These are phyloP conservation scores for Aspergillus panamensis DNA, from an alignment of 495 filamentous ascomycete genomes.

Conservation along the genomic window DNA sequence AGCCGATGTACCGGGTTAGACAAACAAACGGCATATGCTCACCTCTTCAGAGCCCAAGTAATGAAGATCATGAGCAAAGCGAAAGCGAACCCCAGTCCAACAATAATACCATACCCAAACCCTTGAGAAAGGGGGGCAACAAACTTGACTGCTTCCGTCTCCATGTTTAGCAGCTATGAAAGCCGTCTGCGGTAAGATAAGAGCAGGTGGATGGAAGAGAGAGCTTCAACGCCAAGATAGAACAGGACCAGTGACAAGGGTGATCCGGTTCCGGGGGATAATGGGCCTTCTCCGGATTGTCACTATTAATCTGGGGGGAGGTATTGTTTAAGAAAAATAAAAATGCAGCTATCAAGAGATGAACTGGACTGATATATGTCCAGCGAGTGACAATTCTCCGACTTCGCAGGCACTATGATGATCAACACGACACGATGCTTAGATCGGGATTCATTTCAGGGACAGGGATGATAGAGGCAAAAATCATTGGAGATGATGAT, in stretches of 20 bases:
- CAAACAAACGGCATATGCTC: background rate
- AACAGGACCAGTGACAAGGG: background rate
- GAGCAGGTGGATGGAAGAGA: background rate
- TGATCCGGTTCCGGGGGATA: background rate
- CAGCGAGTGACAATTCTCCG: background rate
- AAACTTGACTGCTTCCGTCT: constrained; percentile 27
- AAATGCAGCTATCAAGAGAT: background rate
- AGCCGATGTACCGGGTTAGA: background rate
- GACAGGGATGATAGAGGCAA: constrained; percentile 2
- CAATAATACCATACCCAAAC: constrained; percentile 80
- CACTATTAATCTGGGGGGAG: background rate
- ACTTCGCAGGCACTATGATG: constrained; percentile 6
- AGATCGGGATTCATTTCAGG: background rate
- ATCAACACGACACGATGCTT: background rate
- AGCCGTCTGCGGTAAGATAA: background rate
- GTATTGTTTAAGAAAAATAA: background rate
- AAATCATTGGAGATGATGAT: constrained; percentile 9
- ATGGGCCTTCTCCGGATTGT: background rate
- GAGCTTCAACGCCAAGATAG: background rate
- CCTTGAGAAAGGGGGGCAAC: constrained; percentile 61
- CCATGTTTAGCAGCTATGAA: constrained; percentile 4
- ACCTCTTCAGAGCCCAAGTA: constrained; percentile 73
- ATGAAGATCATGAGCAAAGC: constrained; percentile 78
- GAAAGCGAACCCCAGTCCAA: constrained; percentile 73
- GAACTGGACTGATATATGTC: constrained; percentile 5